phyloP scores from a whole-genome alignment of 177 flowering plant species.

The Vitis hybrid region DNA sequence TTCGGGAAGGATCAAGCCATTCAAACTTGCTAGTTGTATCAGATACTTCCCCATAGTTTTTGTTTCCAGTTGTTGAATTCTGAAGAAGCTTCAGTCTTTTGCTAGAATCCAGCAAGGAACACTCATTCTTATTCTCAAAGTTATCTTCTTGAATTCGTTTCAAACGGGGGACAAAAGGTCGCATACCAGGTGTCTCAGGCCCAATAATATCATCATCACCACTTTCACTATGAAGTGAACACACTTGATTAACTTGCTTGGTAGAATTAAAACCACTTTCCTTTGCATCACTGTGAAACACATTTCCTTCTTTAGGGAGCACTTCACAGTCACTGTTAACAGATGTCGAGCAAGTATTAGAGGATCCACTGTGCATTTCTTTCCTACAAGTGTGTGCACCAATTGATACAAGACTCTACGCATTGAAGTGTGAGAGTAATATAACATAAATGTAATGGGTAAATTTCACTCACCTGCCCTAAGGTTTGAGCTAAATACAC shows the following conservation, averaged over 20 bases:
- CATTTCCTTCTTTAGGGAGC: conserved; percentile 11
- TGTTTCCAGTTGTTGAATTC: conserved; percentile 25
- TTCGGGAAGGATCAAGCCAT: conserved; percentile 76
- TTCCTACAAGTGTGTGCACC: conserved; percentile 35
- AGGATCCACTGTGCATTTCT: conserved; percentile 18
- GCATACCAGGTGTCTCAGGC: conserved; percentile 78
- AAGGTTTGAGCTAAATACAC: neutral
- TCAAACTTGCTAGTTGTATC: conserved; percentile 75
- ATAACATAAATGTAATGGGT: neutral
- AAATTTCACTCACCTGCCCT: too few relatives aligned
- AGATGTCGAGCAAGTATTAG: conserved; percentile 17
- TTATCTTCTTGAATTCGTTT: conserved; percentile 69
- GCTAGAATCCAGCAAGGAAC: conserved; percentile 26
- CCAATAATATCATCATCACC: conserved; percentile 41
- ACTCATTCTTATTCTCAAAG: conserved; percentile 20
- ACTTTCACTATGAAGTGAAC: conserved; percentile 16
- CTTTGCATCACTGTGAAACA: conserved; percentile 15
- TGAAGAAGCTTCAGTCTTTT: conserved; percentile 56
- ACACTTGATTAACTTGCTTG: conserved; percentile 13
- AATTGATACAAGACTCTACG: neutral
- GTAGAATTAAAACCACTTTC: conserved; percentile 18
- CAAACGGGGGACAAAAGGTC: conserved; percentile 59
- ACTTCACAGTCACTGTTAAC: conserved; percentile 16
- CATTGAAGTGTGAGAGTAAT: neutral
- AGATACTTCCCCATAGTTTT: conserved; percentile 19